Evolutionary conservation across 306 rosid genomes (phyloP).

Genomic region (Pterocarpus macrocarpus): DNA sequence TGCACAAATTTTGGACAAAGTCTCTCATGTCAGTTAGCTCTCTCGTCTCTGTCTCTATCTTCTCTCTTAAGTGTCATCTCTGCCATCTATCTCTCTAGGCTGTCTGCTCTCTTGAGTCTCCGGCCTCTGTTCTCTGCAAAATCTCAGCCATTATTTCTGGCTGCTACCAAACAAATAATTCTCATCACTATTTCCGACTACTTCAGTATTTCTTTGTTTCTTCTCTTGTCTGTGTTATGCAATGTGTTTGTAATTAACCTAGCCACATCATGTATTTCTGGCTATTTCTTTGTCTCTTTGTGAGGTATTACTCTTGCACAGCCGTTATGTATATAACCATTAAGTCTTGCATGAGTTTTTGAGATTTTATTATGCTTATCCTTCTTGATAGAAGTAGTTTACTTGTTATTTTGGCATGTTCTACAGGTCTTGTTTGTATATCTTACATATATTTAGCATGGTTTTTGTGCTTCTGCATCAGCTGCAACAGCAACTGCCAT

Average conservation of each 20-base stretch:
- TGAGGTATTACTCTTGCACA: neutral
- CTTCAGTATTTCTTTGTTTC: neutral
- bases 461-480: neutral
- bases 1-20: constrained; percentile 4
- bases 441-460: neutral
- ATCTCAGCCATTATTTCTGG: constrained; percentile 18
- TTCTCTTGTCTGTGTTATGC: neutral
- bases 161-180: neutral
- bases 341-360: neutral
- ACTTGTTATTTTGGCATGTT: neutral
- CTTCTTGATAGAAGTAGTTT: neutral
- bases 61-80: neutral
- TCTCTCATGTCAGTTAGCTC: neutral
- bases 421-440: neutral
- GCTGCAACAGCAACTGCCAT: neutral
- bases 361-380: neutral
- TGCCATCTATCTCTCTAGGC: neutral
- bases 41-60: constrained; percentile 21
- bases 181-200: neutral
- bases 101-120: neutral
- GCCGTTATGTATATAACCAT: neutral
- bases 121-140: constrained; percentile 30
- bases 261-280: neutral
- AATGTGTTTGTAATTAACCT: neutral
- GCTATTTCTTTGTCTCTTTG: constrained; percentile 11